Percentiles rank a stretch among this genome's conserved stretches.
phyloP scores from a whole-genome alignment of 139 green algal genomes.

The Tetradesmus obliquus region DNA sequence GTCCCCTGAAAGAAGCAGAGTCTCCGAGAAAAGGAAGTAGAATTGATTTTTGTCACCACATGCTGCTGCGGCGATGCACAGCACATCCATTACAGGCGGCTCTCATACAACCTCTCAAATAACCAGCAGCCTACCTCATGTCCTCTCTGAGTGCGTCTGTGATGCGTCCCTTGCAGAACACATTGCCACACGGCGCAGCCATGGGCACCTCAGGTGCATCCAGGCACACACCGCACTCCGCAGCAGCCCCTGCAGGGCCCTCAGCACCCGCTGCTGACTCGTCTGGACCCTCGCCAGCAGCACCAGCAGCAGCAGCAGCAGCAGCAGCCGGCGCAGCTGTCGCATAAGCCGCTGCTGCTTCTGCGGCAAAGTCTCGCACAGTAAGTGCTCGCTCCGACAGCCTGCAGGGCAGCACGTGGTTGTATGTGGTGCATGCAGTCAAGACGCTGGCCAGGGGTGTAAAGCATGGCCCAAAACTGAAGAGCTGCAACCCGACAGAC shows the following conservation, averaged over 20 bases:
- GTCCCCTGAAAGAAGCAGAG: too few relatives aligned
- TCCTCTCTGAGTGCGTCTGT: background rate
- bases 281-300: background rate
- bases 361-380: background rate
- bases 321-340: background rate
- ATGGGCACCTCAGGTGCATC: background rate
- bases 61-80: background rate
- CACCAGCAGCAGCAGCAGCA: background rate
- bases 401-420: background rate
- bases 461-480: background rate
- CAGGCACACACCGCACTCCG: constrained; percentile 5
- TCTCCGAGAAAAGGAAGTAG: too few relatives aligned
- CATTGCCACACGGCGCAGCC: background rate
- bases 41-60: background rate
- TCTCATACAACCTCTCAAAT: background rate
- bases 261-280: background rate
- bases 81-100: background rate
- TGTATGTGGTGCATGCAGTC: background rate
- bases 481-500: background rate
- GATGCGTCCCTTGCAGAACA: constrained; percentile 3
- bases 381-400: background rate
- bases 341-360: background rate
- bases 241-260: background rate
- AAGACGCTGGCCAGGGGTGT: background rate
- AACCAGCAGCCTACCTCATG: background rate